Evolutionary conservation across 495 filamentous ascomycete genomes (phyloP).

Genomic region (Neurospora sp.): DNA sequence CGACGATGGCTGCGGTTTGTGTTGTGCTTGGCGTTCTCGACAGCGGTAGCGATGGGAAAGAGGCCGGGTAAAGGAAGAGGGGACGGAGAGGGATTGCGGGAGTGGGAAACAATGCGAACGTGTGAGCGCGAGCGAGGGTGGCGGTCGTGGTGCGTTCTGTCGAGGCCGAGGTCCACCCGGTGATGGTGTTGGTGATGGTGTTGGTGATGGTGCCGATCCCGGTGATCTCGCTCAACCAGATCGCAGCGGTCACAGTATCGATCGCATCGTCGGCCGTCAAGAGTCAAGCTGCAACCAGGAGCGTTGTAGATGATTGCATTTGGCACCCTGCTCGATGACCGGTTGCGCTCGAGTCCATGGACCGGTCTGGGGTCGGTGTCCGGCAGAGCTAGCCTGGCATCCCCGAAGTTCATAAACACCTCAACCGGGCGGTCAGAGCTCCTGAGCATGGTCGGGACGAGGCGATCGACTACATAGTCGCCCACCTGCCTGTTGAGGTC

Average conservation of each 20-base stretch:
- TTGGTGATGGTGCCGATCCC: not conserved
- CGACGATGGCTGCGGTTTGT: too few species aligned
- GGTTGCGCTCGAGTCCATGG: too few species aligned
- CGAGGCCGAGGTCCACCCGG: not conserved
- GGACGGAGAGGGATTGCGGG: rapidly evolving
- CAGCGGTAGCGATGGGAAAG: not conserved
- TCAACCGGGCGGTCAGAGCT: not conserved
- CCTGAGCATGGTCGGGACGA: not conserved
- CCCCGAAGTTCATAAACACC: not conserved
- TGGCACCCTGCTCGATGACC: too few species aligned
- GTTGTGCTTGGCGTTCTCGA: not conserved
- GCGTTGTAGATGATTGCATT: not conserved
- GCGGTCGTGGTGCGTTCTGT: not conserved
- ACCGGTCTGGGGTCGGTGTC: too few species aligned
- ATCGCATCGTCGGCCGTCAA: not conserved
- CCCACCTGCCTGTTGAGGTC: not conserved
- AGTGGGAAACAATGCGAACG: not conserved
- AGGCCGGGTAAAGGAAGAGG: not conserved
- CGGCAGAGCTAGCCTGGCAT: not conserved
- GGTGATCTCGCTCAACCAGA: not conserved
- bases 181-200: not conserved
- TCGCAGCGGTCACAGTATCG: not conserved
- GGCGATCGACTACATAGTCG: not conserved
- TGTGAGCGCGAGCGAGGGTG: not conserved
- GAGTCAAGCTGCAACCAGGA: not conserved